These are phyloP conservation scores for Alternaria rosae DNA, from an alignment of 2,329 filamentous ascomycete genomes.

Conservation along the genomic window DNA sequence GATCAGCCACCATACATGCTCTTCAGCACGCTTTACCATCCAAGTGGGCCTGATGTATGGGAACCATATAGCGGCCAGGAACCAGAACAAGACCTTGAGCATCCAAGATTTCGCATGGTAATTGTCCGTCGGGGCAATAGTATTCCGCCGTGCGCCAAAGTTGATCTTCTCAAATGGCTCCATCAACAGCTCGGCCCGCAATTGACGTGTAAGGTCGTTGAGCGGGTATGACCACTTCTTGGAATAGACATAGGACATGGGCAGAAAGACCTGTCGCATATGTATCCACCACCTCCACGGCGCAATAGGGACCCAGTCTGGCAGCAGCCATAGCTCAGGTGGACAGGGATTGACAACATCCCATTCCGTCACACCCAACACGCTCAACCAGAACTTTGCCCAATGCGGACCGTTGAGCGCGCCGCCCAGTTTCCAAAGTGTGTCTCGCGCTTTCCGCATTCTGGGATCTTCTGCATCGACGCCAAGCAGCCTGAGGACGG, in stretches of 20 bases:
- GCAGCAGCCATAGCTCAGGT: slow-evolving; percentile 90
- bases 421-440: slow-evolving; percentile 85
- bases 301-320: slow-evolving; percentile 87
- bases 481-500: slow-evolving; percentile 78
- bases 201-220: slow-evolving; percentile 73
- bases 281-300: slow-evolving; percentile 99
- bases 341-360: slow-evolving; percentile 94
- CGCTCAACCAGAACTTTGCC: slow-evolving; percentile 94
- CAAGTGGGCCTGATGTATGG: slow-evolving; percentile 74
- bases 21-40: slow-evolving; percentile 75
- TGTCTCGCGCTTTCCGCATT: slow-evolving; percentile 83
- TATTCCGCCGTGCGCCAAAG: slow-evolving; percentile 81
- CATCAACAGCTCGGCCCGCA: slow-evolving; percentile 83
- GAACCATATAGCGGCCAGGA: slow-evolving; percentile 80
- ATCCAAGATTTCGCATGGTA: slow-evolving; percentile 92
- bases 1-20: slow-evolving; percentile 82
- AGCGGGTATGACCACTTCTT: slow-evolving; percentile 79
- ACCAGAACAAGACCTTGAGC: slow-evolving; percentile 78
- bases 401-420: slow-evolving; percentile 87
- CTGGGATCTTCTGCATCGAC: slow-evolving; percentile 82
- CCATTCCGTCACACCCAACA: slow-evolving; percentile 85
- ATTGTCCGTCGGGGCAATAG: slow-evolving; percentile 80
- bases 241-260: slow-evolving; percentile 91
- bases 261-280: slow-evolving; percentile 93
- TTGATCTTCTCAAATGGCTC: slow-evolving; percentile 79